A percentile compares a stretch with the other conserved stretches of the same genome.
Conservation (phyloP, 73 alveolate species). For the Breviolum minutum region DNA sequence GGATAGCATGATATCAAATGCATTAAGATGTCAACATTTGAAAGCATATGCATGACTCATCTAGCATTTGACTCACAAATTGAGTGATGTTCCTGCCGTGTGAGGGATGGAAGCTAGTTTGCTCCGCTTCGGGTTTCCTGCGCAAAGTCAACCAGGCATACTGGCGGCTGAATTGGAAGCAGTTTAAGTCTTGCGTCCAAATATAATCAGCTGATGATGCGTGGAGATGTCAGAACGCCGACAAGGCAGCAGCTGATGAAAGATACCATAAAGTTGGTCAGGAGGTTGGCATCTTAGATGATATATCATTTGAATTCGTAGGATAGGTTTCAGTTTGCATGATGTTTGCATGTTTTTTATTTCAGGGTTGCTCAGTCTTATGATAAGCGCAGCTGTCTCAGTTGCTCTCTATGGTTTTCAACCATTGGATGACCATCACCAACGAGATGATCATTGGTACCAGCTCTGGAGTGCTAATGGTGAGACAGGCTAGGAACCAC, state of each 20-base stretch:
- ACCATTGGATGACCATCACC: not conserved
- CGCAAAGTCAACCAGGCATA: constrained; percentile 32
- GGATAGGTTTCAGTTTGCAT: not conserved
- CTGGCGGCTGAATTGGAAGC: not conserved
- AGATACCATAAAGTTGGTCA: not conserved
- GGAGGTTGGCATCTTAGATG: not conserved
- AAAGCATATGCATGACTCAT: too few species aligned
- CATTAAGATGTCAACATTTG: too few species aligned
- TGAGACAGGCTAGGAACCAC: not conserved
- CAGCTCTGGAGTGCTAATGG: not conserved
- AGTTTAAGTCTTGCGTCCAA: too few species aligned
- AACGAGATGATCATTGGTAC: not conserved
- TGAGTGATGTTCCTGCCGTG: too few species aligned
- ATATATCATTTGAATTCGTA: too few species aligned
- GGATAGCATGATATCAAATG: not conserved
- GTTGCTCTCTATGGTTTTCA: not conserved
- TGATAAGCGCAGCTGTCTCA: not conserved
- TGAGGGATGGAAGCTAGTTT: constrained; percentile 49
- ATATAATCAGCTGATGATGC: not conserved
- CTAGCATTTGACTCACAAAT: too few species aligned
- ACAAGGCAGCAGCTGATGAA: constrained; percentile 35
- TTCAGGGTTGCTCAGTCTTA: too few species aligned
- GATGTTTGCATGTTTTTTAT: not conserved
- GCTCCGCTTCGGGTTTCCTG: constrained; percentile 41
- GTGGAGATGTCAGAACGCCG: not conserved